Evolutionary conservation across 2,329 filamentous ascomycete species (phyloP), one percentile per base, ranked within the genome.

Genomic region (Cyclaneusma minus): DNA sequence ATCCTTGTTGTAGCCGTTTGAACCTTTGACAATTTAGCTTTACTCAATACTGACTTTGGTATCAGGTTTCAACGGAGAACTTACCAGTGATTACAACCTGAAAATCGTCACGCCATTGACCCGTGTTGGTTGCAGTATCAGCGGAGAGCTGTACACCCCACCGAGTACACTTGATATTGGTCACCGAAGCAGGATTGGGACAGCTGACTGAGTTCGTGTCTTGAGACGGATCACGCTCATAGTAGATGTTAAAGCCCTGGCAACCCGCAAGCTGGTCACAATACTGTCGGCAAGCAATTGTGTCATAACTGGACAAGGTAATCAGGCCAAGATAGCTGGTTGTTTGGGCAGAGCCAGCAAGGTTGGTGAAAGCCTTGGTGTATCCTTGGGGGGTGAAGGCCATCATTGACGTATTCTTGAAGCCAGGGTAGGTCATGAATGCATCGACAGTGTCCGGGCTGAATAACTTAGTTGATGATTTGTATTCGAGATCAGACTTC

Each of bases 61-160:
- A n/a, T n/a, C n/a, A n/a, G n/a, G n/a, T n/a, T n/a, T n/a, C n/a
- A n/a, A n/a, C n/a, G n/a, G n/a, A n/a, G n/a, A n/a, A n/a, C n/a
- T n/a, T n/a, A n/a, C n/a, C 56, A 13, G 54, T 44, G 22, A 58
- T 54, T 15, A 54, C 48, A 16, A 58, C 50, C 3, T 48, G 34
- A 49, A 60, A 48, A 12, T 38, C 18, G 17, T 35, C 37, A 21
- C 48, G 43, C 29, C 31, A 44, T 33, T 52, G 40, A 13, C 49
- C 51, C 3, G 19, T 24, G 35, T 54, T 54, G 16, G 28, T 46
- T 4, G 49, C 49, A 7, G 42, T 47, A 3, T 27, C 35, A 6
- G 35, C 29, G n/a, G 30, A 30, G 24, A 51, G 31, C 3, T 35
- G 34, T 4, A 41, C 39, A 9, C 50, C 49, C 40, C 46, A 53